Base-by-base conservation (phyloP, 2,329 filamentous ascomycete species). In the Septoria petroselini region DNA sequence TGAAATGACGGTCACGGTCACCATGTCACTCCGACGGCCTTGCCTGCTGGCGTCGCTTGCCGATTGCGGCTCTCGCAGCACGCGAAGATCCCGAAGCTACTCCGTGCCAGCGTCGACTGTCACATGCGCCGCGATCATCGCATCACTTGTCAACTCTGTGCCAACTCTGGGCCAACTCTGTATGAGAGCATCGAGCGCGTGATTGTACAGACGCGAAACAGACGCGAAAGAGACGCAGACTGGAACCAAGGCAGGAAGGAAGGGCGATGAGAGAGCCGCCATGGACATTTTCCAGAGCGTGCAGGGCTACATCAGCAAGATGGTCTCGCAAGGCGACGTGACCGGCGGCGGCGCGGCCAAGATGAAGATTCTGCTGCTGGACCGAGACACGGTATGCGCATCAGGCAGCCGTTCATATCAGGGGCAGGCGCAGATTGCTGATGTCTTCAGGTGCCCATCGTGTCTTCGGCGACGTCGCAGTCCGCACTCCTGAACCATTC, bases 261-360 rank as follows among this genome's bases (percentile, higher is more conserved):
- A 29, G 33, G 15, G 45, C 40, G 14, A 33, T 44, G 40, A 31
- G 23, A 29, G 39, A 44, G 39, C 38, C 34, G 41, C 48, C 50
- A 98, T 98, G 93, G 93, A 98, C 68, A 84, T 97, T 65, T 87
- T 94, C 56, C 86, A 94, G 69, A 88, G 91, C 60, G 85, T 96
- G 67, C 86, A 91, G 63, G 87, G 89, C 73, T 98, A 98, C 77
- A 86, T 98, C 77, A 86, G 85, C 70, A 95, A 91, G 80, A 95
- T 98, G 83, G 84, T 97, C 70, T 86, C 88, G 59, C 82, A 82
- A 58, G 88, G 88, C 65, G 90, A 95, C 72, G 56, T 29, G 39
- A 29, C 27, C 31, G 29, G 33, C 23, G 58, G 39, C 50, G 53
- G 79, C 42, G 84, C 88, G 17, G 81, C 88, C 34, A 97, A 96